Evolutionary conservation across 192 early-diverging fungal genomes (phyloP).

Genomic region (Oehlia diaphana): DNA sequence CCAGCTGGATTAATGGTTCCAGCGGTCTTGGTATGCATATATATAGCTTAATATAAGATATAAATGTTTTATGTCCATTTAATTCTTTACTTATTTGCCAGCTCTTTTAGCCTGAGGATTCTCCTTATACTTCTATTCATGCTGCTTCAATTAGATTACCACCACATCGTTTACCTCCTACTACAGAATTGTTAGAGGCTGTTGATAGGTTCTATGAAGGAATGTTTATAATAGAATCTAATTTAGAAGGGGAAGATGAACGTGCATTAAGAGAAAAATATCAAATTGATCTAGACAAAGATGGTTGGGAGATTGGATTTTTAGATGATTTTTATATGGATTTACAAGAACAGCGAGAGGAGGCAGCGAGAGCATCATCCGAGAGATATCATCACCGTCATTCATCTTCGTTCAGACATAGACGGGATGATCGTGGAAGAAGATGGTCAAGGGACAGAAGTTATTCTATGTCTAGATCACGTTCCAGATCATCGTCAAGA

Average conservation of each 20-base stretch:
- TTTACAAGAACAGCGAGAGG: conserved; percentile 12
- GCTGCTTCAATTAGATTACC: conserved; percentile 26
- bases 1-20: conserved; percentile 30
- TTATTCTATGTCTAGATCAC: conserved; percentile 19
- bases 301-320: conserved; percentile 30
- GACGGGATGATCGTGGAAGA: conserved; percentile 14
- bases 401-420: not conserved
- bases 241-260: conserved; percentile 11
- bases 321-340: conserved; percentile 27
- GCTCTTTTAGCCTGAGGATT: conserved; percentile 29
- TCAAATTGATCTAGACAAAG: conserved; percentile 21
- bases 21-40: conserved; percentile 21
- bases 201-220: conserved; percentile 32
- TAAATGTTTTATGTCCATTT: conserved; percentile 21
- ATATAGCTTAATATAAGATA: not conserved
- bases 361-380: conserved; percentile 7
- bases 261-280: not conserved
- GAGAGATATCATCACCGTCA: conserved; percentile 9
- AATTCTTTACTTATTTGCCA: conserved; percentile 30
- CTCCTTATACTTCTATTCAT: conserved; percentile 24
- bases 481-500: conserved; percentile 6
- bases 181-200: conserved; percentile 25
- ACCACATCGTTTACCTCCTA: conserved; percentile 26
- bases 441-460: conserved; percentile 26
- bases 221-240: conserved; percentile 10